Evolutionary conservation across 495 filamentous ascomycete genomes (phyloP).

Genomic region (Cetradonia linearis): DNA sequence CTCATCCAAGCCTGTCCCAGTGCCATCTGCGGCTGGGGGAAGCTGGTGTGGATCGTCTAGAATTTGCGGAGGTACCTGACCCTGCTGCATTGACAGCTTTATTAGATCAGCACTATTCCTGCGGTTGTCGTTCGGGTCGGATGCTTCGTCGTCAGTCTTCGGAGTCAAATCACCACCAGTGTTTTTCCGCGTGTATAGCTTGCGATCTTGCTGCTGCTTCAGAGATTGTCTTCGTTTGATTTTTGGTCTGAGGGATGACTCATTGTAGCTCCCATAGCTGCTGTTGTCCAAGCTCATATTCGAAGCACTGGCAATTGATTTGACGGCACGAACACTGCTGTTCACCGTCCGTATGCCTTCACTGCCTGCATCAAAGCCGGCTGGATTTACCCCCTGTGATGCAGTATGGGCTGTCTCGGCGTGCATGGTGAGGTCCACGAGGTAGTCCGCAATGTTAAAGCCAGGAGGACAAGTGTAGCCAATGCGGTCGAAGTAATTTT

Average conservation of each 20-base stretch:
- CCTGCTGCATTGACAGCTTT: conserved; percentile 57
- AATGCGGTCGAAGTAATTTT: conserved; percentile 82
- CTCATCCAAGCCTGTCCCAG: conserved; percentile 68
- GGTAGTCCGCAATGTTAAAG: conserved; percentile 97
- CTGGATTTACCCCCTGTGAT: conserved; percentile 45
- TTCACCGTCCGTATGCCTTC: conserved; percentile 58
- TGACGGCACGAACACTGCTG: conserved; percentile 80
- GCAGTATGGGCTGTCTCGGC: conserved; percentile 50
- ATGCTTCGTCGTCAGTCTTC: conserved; percentile 55
- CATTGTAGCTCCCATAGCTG: conserved; percentile 47
- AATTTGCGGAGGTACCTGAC: conserved; percentile 49
- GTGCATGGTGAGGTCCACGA: conserved; percentile 97
- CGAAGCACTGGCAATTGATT: conserved; percentile 76
- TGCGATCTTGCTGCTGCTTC: conserved; percentile 71
- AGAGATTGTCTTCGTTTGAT: conserved; percentile 63
- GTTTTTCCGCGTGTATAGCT: conserved; percentile 78
- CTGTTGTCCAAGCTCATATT: conserved; percentile 50
- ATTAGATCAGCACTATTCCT: conserved; percentile 56
- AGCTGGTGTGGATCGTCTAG: conserved; percentile 68
- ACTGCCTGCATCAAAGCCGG: conserved; percentile 31
- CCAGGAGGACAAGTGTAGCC: conserved; percentile 89
- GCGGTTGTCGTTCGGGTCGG: conserved; percentile 53
- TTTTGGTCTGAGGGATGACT: conserved; percentile 51
- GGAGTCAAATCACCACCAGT: conserved; percentile 48
- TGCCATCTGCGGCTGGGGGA: conserved; percentile 53